Percentiles rank a stretch among this genome's conserved stretches.
phyloP scores from a whole-genome alignment of 805 yeast genomes.

The Saturnispora dispora region DNA sequence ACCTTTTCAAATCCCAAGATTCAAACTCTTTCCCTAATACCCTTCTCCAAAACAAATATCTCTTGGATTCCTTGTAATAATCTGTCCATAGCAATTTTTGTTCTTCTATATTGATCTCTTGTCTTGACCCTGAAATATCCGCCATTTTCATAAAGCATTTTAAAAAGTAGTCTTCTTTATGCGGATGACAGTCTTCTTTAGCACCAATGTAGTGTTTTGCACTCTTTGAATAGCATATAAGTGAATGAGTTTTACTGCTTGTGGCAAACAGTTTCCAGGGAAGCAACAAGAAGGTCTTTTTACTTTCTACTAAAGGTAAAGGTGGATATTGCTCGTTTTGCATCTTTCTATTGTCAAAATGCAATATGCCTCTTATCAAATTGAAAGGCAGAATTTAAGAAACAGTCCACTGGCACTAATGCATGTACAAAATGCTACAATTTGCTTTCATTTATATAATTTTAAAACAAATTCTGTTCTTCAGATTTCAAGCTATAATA shows the following conservation, averaged over 20 bases:
- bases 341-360: not conserved
- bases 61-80: constrained; percentile 3
- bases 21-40: constrained; percentile 3
- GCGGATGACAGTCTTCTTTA: constrained; percentile 9
- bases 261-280: constrained; percentile 19
- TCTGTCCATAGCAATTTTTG: constrained; percentile 10
- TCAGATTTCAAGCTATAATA: not conserved
- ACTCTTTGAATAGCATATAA: constrained; percentile 12
- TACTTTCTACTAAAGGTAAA: not conserved
- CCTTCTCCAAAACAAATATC: not conserved
- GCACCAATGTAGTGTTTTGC: constrained; percentile 10
- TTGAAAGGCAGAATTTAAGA: not conserved
- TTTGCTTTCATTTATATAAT: not conserved
- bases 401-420: not conserved
- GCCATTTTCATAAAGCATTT: constrained; percentile 16
- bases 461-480: not conserved
- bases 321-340: not conserved
- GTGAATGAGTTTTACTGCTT: constrained; percentile 18
- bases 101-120: constrained; percentile 11
- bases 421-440: not conserved
- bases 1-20: constrained; percentile 13
- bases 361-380: not conserved
- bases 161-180: constrained; percentile 18
- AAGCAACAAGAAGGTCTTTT: not conserved
- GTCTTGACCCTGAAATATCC: constrained; percentile 20